Conservation (phyloP, 306 rosid species). For the Dryas alaskensis region DNA sequence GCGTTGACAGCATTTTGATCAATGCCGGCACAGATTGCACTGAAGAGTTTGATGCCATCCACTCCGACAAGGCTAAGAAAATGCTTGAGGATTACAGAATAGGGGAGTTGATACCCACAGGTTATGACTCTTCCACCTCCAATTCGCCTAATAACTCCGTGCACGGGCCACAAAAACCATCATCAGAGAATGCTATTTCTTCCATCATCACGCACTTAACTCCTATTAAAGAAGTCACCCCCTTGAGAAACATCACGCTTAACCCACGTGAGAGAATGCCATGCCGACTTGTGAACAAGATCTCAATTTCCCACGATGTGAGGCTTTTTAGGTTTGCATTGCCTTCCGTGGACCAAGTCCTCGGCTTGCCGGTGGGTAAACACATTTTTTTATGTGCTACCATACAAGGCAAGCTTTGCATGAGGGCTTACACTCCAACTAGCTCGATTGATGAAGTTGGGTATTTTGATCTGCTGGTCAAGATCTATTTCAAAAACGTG, state of each 20-base stretch:
- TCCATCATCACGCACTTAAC: slow-evolving; percentile 33
- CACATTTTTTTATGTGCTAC: slow-evolving; percentile 66
- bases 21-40: slow-evolving; percentile 90
- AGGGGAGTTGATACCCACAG: slow-evolving; percentile 54
- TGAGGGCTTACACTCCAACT: slow-evolving; percentile 87
- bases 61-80: slow-evolving; percentile 77
- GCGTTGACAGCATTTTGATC: slow-evolving; percentile 78
- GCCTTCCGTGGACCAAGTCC: slow-evolving; percentile 51
- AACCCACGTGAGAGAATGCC: slow-evolving; percentile 55
- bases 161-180: slow-evolving; percentile 30
- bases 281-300: slow-evolving; percentile 57
- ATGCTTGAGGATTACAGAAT: slow-evolving; percentile 61
- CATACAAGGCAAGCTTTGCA: slow-evolving; percentile 62
- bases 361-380: slow-evolving; percentile 79
- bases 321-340: slow-evolving; percentile 60
- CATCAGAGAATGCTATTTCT: background rate
- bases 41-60: slow-evolving; percentile 88
- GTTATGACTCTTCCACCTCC: slow-evolving; percentile 42
- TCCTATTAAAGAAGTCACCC: slow-evolving; percentile 42
- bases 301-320: slow-evolving; percentile 58
- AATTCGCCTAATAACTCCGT: slow-evolving; percentile 57
- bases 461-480: slow-evolving; percentile 64
- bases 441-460: slow-evolving; percentile 58
- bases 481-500: slow-evolving; percentile 61
- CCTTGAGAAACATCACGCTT: slow-evolving; percentile 37